Conservation (phyloP, 768 basidiomycete species). For the Phaffia australis region DNA sequence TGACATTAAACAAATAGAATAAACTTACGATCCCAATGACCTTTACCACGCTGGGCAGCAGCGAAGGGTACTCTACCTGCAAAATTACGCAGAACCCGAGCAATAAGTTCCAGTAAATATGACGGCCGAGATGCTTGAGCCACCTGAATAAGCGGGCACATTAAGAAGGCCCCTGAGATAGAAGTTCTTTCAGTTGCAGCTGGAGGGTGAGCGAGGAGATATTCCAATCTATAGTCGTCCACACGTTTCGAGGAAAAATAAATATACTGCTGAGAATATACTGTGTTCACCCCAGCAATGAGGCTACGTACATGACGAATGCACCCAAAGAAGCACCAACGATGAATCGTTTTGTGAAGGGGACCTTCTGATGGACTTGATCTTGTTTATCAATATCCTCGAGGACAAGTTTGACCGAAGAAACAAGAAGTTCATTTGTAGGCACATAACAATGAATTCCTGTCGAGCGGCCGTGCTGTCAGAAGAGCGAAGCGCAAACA, state of each 20-base stretch:
- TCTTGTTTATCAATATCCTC: background rate
- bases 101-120: conserved; percentile 5
- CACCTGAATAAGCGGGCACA: conserved; percentile 19
- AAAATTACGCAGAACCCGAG: conserved; percentile 7
- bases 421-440: conserved; percentile 2
- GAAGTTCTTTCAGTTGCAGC: background rate
- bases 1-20: background rate
- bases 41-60: conserved; percentile 16
- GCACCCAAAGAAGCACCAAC: conserved; percentile 14
- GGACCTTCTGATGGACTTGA: background rate
- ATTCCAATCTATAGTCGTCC: conserved; percentile 3
- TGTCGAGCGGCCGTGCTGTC: conserved; percentile 20
- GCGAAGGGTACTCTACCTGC: conserved; percentile 20
- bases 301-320: conserved; percentile 6
- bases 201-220: conserved; percentile 15
- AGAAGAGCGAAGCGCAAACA: background rate
- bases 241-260: background rate
- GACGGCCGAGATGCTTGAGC: conserved; percentile 5
- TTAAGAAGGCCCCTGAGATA: conserved; percentile 9
- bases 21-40: conserved; percentile 12
- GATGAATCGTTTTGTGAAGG: conserved; percentile 10
- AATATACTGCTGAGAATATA: too few species aligned
- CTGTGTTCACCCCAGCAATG: background rate
- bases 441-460: conserved; percentile 15
- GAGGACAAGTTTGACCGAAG: conserved; percentile 1